phyloP scores from a whole-genome alignment of 768 basidiomycete species.

The Sporobolomyces pararoseus region DNA sequence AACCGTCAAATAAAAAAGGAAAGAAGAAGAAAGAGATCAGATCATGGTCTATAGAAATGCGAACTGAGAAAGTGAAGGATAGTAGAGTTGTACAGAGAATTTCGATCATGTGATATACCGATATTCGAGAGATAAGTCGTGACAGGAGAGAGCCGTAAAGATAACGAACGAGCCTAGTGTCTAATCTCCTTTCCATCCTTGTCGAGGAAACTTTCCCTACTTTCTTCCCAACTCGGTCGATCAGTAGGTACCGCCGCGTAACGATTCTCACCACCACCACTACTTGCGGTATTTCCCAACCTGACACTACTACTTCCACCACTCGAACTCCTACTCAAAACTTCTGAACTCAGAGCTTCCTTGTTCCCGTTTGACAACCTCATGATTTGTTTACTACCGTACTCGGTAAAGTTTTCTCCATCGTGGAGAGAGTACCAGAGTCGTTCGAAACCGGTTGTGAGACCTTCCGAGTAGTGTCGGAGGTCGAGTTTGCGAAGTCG shows the following conservation, averaged over 20 bases:
- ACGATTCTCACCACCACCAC: not conserved
- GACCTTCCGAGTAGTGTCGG: slow-evolving; percentile 17
- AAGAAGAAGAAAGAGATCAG: not conserved
- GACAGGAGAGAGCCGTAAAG: not conserved
- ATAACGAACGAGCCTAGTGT: not conserved
- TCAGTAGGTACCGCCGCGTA: slow-evolving; percentile 9
- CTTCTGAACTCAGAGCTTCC: slow-evolving; percentile 1
- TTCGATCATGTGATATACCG: no score
- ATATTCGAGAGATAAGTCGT: not conserved
- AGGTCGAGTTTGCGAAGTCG: slow-evolving; percentile 36
- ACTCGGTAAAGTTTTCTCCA: slow-evolving; percentile 31
- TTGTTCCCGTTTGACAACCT: slow-evolving; percentile 2
- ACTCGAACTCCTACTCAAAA: slow-evolving; percentile 11
- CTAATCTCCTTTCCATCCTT: not conserved
- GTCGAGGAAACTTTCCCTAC: no score
- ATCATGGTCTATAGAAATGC: no score
- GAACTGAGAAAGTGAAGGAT: no score
- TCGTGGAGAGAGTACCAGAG: slow-evolving; percentile 14
- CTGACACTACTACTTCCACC: not conserved
- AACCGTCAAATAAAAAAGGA: not conserved
- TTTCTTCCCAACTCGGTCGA: slow-evolving; percentile 8
- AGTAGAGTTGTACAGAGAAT: no score
- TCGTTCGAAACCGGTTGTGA: slow-evolving; percentile 38
- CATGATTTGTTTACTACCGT: slow-evolving; percentile 22
- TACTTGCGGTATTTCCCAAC: not conserved